Percentiles rank a stretch among this genome's conserved stretches.
Conservation (phyloP, 805 yeast genomes). For the Saccharomyces eubayanus region DNA sequence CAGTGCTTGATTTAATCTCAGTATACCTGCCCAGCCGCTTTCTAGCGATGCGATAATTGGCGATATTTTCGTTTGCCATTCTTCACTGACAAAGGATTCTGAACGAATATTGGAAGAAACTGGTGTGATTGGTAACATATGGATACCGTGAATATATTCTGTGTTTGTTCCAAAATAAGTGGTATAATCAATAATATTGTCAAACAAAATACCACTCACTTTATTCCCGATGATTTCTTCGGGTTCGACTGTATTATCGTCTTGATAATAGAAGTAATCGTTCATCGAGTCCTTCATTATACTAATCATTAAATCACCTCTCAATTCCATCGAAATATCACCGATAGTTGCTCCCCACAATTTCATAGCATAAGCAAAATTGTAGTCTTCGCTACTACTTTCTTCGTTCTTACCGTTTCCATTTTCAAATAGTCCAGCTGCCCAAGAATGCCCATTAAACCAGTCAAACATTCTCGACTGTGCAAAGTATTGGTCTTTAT, state of each 20-base stretch:
- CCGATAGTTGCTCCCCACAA: constrained; percentile 58
- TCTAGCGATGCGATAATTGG: constrained; percentile 40
- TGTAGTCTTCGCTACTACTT: constrained; percentile 62
- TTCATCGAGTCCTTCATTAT: constrained; percentile 47
- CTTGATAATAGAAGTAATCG: constrained; percentile 45
- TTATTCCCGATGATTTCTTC: constrained; percentile 46
- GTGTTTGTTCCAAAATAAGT: constrained; percentile 68
- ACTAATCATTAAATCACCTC: constrained; percentile 55
- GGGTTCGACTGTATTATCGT: constrained; percentile 53
- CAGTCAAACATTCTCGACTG: constrained; percentile 60
- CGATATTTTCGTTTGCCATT: constrained; percentile 48
- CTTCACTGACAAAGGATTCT: constrained; percentile 44
- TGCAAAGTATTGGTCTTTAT: constrained; percentile 49
- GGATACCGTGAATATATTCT: constrained; percentile 72
- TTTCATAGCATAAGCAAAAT: constrained; percentile 59
- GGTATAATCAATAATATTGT: constrained; percentile 63
- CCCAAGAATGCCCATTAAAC: constrained; percentile 70
- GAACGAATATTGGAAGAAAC: constrained; percentile 50
- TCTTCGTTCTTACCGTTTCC: constrained; percentile 45
- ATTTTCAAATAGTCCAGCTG: constrained; percentile 54
- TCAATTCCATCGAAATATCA: constrained; percentile 42
- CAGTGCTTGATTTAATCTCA: constrained; percentile 67
- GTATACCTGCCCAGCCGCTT: constrained; percentile 66
- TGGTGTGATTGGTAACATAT: constrained; percentile 70
- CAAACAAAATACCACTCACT: constrained; percentile 67